Base-by-base conservation (phyloP, 2,329 filamentous ascomycete genomes). In the Tolypocladium paradoxum region DNA sequence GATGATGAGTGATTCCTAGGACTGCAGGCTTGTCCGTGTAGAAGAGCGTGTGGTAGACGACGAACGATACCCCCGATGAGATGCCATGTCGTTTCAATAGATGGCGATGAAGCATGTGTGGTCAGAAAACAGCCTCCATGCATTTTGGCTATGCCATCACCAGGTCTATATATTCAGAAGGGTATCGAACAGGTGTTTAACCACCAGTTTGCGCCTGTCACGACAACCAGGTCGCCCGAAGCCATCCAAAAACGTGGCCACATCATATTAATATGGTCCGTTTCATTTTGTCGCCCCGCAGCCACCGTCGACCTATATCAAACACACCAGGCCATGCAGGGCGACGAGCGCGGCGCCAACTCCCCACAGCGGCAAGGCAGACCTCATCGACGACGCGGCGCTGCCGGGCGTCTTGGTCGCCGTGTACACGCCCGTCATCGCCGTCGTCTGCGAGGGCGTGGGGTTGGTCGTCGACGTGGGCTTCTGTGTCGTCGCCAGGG, bases 361-460 rank as follows among this genome's bases (percentile, higher is more conserved):
- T 14, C 14, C 51, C 48, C 47, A 47, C 11, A n/a, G 38, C 29
- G 50, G 29, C 8, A 45, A 9, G 20, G 6, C 18, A 31, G 18
- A 8, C 7, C 18, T 7, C 29, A 14, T n/a, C 5, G 9, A 2
- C 45, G n/a, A 35, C 3, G 18, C 20, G 50, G 49, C 36, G 18
- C 37, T 55, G 4, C 34, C 37, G 5, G 68, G 66, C 22, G 67
- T 69, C 51, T 59, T 57, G 5, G 69, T 70, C 8, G 69, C 68
- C 12, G 68, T 69, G 54, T 63, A 70, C 1, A 69, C 53, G 6
- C 68, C 68, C 18, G 67, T 69, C 54, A 66, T 55, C 1, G 57
- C 59, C 37, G 58, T 59, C 0, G 59, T 61, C 20, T 46, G 43
- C 27, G 43, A 46, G 18, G 58, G 55, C 0, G 61, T 59, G 6